Evolutionary conservation across 805 yeast species (phyloP), one percentile per base, ranked within the genome.

Genomic region (Myxozyma sirexii): DNA sequence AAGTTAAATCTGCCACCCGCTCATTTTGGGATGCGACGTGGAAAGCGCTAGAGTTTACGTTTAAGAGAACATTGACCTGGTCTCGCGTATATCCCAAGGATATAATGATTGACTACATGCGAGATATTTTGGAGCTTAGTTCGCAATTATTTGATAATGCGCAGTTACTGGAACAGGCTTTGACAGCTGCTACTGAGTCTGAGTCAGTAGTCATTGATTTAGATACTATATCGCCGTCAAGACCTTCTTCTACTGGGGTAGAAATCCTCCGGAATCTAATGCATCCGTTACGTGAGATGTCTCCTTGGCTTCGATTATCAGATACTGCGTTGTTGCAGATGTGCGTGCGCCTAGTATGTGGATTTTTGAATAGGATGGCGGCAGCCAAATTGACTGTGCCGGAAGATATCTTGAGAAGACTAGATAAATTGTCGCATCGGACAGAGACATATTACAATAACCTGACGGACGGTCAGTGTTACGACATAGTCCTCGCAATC

Each of bases 111-210:
- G 96, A 91, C 57, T 92, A 90, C 67, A 88, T 97, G 1, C 82
- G 96, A 71, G 97, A 90, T 69, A 85, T 90, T 0, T 77, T 93
- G 52, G 97, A 92, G 66, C 77, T 89, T 33, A 86, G 96, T 59
- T 85, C 86, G 62, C 72, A 79, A 1, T 74, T 92, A 35, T 71
- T 92, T n/a, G 84, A 81, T 56, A 83, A 92, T 1, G 87, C 82
- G 68, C 77, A 85, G 59, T 76, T 80, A n/a, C 70, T 84, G 42
- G 74, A 71, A 19, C 72, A 73, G 7, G 73, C 72, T 38, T 66
- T 77, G 26, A 72, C 79, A 6, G 67, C 70, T 23, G 71, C 76
- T 0, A 72, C 73, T 5, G 29, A 50, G 8, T 51, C 21, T 5
- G 52, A 24, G n/a, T 64, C 67, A 33, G 67, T 66, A 4, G 68